phyloP scores from a whole-genome alignment of 1,139 yeast species.

The Diutina rugosa region DNA sequence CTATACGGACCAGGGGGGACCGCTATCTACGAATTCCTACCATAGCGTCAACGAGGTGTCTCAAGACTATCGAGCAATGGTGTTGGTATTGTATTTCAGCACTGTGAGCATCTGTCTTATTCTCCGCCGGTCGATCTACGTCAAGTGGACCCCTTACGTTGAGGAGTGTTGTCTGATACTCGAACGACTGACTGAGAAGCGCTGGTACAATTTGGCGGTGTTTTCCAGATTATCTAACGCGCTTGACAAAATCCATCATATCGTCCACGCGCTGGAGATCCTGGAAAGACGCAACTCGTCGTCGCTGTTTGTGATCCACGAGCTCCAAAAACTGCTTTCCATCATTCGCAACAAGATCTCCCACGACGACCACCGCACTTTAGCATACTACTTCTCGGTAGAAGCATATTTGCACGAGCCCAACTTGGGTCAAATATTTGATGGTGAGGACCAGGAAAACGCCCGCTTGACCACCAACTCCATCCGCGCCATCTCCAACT shows the following conservation, averaged over 20 bases:
- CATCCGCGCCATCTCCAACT: constrained; percentile 29
- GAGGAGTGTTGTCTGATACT: constrained; percentile 47
- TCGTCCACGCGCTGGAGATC: constrained; percentile 28
- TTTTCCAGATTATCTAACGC: constrained; percentile 48
- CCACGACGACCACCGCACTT: constrained; percentile 23
- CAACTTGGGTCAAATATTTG: constrained; percentile 11
- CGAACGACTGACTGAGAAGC: constrained; percentile 19
- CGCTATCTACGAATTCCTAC: no score
- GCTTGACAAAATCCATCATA: constrained; percentile 50
- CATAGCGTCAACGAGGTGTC: constrained; percentile 12
- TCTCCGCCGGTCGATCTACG: constrained; percentile 36
- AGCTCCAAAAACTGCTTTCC: constrained; percentile 29
- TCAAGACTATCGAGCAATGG: constrained; percentile 28
- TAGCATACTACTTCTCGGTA: constrained; percentile 48
- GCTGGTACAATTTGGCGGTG: constrained; percentile 32
- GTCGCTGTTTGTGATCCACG: constrained; percentile 18
- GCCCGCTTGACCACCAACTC: constrained; percentile 14
- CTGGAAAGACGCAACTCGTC: constrained; percentile 7
- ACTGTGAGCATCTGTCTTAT: constrained; percentile 43
- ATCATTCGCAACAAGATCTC: constrained; percentile 23
- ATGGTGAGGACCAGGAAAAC: constrained; percentile 6
- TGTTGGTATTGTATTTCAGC: constrained; percentile 34
- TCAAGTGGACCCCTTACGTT: constrained; percentile 47
- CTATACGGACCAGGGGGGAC: constrained; percentile 13
- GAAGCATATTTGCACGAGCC: constrained; percentile 69